phyloP scores from a whole-genome alignment of 1,284 basidiomycete genomes.

The Malassezia obtusa region DNA sequence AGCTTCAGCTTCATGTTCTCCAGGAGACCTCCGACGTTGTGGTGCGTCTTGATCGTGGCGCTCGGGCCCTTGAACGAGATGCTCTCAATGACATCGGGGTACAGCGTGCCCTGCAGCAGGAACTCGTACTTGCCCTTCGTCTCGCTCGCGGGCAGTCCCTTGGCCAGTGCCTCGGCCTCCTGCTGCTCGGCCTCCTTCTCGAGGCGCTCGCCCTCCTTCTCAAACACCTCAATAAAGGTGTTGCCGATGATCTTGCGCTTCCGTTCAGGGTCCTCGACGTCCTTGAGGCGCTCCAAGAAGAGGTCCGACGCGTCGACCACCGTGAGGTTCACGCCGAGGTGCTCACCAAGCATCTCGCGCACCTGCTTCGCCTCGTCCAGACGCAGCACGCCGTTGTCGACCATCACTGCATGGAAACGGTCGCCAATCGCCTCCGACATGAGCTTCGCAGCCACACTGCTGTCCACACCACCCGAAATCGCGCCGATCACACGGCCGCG shows the following conservation, averaged over 20 bases:
- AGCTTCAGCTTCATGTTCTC: conserved; percentile 98
- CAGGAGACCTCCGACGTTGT: conserved; percentile 92
- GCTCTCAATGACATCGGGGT: conserved; percentile 97
- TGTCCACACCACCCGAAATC: conserved; percentile 94
- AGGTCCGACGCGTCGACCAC: conserved; percentile 90
- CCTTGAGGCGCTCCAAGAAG: conserved; percentile 79
- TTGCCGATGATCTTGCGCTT: conserved; percentile 99
- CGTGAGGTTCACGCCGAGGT: conserved; percentile 91
- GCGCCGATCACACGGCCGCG: conserved; percentile 95
- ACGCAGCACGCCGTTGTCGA: conserved; percentile 94
- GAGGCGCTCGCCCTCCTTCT: conserved; percentile 79
- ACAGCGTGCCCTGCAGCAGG: conserved; percentile 94
- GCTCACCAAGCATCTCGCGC: conserved; percentile 82
- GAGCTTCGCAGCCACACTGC: conserved; percentile 92
- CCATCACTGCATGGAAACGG: conserved; percentile 95
- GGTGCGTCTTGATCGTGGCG: conserved; percentile 99
- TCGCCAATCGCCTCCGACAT: conserved; percentile 99
- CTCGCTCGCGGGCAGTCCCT: conserved; percentile 29
- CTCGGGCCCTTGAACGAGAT: conserved; percentile 99
- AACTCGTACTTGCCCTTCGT: conserved; percentile 76
- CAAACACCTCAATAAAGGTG: conserved; percentile 97
- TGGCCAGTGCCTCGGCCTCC: conserved; percentile 58
- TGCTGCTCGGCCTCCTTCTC: conserved; percentile 68
- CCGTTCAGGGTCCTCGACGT: conserved; percentile 87
- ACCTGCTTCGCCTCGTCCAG: conserved; percentile 85